phyloP scores from a whole-genome alignment of 1,284 basidiomycete genomes.

The Tilletia indica region DNA sequence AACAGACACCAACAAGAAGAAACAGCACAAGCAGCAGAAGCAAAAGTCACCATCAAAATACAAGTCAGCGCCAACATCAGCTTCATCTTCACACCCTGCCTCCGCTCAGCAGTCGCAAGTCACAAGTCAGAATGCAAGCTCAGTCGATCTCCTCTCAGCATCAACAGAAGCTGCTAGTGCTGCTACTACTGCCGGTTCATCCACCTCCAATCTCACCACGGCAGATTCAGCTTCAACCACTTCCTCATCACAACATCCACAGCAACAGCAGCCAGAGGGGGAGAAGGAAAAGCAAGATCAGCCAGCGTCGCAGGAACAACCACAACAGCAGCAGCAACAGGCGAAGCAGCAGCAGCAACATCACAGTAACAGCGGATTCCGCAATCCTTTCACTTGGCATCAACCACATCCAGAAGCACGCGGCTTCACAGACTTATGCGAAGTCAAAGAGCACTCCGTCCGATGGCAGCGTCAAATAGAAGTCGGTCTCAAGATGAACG shows the following conservation, averaged over 20 bases:
- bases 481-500: slow-evolving; percentile 39
- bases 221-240: slow-evolving; percentile 19
- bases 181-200: background rate
- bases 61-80: background rate
- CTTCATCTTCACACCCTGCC: background rate
- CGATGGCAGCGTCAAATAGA: slow-evolving; percentile 43
- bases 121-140: slow-evolving; percentile 21
- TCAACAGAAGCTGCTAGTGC: slow-evolving; percentile 11
- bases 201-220: slow-evolving; percentile 20
- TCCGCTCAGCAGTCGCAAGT: background rate
- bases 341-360: background rate
- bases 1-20: background rate
- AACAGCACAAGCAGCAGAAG: background rate
- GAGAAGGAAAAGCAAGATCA: slow-evolving; percentile 16
- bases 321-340: background rate
- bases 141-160: slow-evolving; percentile 17
- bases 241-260: background rate
- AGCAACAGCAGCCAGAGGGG: slow-evolving; percentile 10
- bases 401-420: slow-evolving; percentile 32
- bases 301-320: slow-evolving; percentile 15
- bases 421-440: slow-evolving; percentile 33
- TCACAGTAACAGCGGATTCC: background rate
- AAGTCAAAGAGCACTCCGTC: slow-evolving; percentile 36
- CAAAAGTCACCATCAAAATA: background rate
- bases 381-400: background rate